phyloP scores from a whole-genome alignment of 768 basidiomycete species.

The Russula lepida region DNA sequence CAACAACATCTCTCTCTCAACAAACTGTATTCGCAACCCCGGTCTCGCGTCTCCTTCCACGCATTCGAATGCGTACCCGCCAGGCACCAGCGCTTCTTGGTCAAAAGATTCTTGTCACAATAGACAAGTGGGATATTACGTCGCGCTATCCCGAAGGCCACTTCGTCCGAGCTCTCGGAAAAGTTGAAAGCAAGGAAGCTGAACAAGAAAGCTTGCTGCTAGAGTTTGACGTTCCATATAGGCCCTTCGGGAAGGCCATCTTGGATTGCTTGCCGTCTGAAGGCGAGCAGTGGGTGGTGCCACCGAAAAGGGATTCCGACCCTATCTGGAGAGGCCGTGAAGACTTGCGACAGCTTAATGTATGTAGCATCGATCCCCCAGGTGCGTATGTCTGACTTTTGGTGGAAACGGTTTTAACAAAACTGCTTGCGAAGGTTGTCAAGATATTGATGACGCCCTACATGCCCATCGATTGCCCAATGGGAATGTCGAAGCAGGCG shows the following conservation, averaged over 20 bases:
- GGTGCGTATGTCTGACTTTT: constrained; percentile 35
- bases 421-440: constrained; percentile 53
- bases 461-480: constrained; percentile 84
- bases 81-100: constrained; percentile 83
- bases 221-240: constrained; percentile 92
- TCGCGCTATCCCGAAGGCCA: constrained; percentile 96
- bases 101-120: constrained; percentile 93
- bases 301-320: constrained; percentile 49
- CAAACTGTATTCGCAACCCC: constrained; percentile 95
- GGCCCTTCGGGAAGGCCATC: constrained; percentile 95
- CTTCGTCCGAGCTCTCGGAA: constrained; percentile 87
- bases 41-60: constrained; percentile 82
- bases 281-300: constrained; percentile 91
- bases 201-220: constrained; percentile 90
- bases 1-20: constrained; percentile 68
- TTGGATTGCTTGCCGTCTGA: constrained; percentile 82
- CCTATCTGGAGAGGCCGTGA: constrained; percentile 74
- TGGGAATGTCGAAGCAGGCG: constrained; percentile 94
- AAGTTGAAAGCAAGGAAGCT: constrained; percentile 89
- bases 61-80: constrained; percentile 89
- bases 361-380: constrained; percentile 97
- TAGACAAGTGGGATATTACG: constrained; percentile 84
- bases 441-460: constrained; percentile 97
- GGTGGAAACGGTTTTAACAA: not conserved
- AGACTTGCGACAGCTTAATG: constrained; percentile 75